These are phyloP conservation scores for Clarireedia sp. DNA, from an alignment of 2,329 filamentous ascomycete species.

Conservation along the genomic window DNA sequence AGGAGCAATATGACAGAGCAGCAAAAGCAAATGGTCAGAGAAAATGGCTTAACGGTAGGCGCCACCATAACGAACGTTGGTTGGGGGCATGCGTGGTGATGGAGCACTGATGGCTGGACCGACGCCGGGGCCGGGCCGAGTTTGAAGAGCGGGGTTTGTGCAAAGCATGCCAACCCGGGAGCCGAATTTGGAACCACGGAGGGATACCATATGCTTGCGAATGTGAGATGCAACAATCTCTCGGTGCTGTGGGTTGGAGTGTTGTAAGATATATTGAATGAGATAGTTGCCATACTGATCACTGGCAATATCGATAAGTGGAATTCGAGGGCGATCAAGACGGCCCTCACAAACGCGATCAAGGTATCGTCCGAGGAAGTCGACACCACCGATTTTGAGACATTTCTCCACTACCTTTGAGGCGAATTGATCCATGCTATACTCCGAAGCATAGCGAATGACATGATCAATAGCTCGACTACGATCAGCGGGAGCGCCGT, in stretches of 20 bases:
- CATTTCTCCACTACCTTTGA: constrained; percentile 99
- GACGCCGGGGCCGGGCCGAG: constrained; percentile 77
- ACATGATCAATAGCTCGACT: constrained; percentile 93
- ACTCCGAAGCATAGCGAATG: constrained; percentile 85
- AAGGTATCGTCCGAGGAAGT: constrained; percentile 88
- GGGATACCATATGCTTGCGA: constrained; percentile 98
- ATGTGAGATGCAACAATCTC: constrained; percentile 92
- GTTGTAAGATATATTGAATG: constrained; percentile 92
- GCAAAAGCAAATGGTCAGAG: constrained; percentile 15
- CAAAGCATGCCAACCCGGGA: constrained; percentile 98
- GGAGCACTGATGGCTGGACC: constrained; percentile 50
- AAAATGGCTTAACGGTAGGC: constrained; percentile 45
- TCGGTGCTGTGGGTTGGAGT: constrained; percentile 78
- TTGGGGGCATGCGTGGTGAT: constrained; percentile 48
- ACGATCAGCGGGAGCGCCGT: constrained; percentile 83
- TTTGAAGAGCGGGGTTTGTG: constrained; percentile 85
- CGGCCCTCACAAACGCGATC: constrained; percentile 90
- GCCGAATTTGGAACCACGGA: constrained; percentile 95
- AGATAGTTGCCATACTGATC: constrained; percentile 99
- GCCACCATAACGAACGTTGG: constrained; percentile 47
- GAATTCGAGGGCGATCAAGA: constrained; percentile 85
- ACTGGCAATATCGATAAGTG: constrained; percentile 93
- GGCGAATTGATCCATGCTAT: constrained; percentile 98
- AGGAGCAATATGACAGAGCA: constrained; percentile 24
- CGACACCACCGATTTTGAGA: constrained; percentile 85